Conservation (phyloP, 2,329 filamentous ascomycete species). For the Exophiala sp. region DNA sequence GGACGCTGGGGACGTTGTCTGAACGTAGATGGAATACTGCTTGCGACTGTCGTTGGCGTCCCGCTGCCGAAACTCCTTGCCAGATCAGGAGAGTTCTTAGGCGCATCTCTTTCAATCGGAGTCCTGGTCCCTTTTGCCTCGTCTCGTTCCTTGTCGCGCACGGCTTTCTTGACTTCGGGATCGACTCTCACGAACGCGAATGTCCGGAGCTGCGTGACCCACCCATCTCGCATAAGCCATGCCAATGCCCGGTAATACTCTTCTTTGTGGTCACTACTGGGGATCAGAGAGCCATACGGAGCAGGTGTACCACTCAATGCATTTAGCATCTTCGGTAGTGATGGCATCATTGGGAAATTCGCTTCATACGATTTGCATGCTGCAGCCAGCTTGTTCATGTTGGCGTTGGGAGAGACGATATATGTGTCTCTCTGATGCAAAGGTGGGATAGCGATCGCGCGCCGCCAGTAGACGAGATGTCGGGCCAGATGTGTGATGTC, state of each 20-base stretch:
- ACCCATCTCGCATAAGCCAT: conserved; percentile 87
- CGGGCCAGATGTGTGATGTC: conserved; percentile 85
- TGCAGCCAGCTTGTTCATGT: conserved; percentile 65
- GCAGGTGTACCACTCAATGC: conserved; percentile 75
- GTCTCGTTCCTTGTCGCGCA: conserved; percentile 57
- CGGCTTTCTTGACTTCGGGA: conserved; percentile 76
- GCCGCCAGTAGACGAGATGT: conserved; percentile 94
- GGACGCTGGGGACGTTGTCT: conserved; percentile 23
- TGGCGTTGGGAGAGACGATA: conserved; percentile 85
- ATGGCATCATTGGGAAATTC: conserved; percentile 77
- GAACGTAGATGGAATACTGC: conserved; percentile 10
- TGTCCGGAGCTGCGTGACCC: conserved; percentile 89
- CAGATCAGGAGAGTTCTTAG: conserved; percentile 3
- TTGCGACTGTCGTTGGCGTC: conserved; percentile 5
- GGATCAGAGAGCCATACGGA: conserved; percentile 78
- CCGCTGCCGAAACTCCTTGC: conserved; percentile 19
- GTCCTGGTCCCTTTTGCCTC: conserved; percentile 18
- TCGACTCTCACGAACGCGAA: conserved; percentile 86
- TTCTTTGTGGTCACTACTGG: conserved; percentile 80
- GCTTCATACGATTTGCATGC: conserved; percentile 71
- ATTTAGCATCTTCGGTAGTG: conserved; percentile 81
- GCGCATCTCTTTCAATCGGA: conserved; percentile 7
- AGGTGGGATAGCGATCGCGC: conserved; percentile 85
- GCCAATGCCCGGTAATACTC: conserved; percentile 88
- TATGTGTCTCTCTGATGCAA: conserved; percentile 88